Evolutionary conservation across 2,329 filamentous ascomycete species (phyloP).

Genomic region (Gnomoniopsis sp.): DNA sequence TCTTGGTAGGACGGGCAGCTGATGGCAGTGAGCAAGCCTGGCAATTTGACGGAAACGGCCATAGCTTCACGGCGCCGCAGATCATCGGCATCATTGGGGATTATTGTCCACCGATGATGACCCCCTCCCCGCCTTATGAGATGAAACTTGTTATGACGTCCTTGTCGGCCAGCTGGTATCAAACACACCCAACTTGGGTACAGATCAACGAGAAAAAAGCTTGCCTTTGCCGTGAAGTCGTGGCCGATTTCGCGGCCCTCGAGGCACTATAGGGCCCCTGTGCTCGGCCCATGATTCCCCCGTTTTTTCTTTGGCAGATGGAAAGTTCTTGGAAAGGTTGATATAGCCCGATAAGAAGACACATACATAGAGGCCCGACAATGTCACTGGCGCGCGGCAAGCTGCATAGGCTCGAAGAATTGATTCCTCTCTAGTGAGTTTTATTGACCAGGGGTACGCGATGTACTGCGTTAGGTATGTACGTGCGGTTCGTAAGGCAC

Average conservation of each 20-base stretch:
- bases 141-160: constrained; percentile 9
- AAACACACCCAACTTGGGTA: not conserved
- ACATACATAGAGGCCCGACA: not conserved
- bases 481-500: not conserved
- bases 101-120: not conserved
- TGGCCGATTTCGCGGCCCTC: not conserved
- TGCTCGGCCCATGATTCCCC: not conserved
- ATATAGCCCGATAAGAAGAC: not conserved
- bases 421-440: not conserved
- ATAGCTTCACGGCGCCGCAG: not conserved
- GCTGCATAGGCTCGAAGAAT: not conserved
- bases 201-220: not conserved
- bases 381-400: not conserved
- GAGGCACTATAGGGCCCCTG: not conserved
- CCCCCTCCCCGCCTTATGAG: not conserved
- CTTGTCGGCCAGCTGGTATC: not conserved
- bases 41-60: not conserved
- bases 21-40: too few relatives aligned
- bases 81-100: not conserved
- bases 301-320: not conserved
- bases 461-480: not conserved
- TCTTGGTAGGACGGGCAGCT: not conserved
- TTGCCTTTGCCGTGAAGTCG: not conserved
- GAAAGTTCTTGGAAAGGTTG: not conserved
- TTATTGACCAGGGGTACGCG: not conserved